A percentile compares a stretch with the other conserved stretches of the same genome.
These are phyloP conservation scores for Fusarium verticillioides DNA, from an alignment of 2,329 filamentous ascomycete species.

Conservation along the genomic window DNA sequence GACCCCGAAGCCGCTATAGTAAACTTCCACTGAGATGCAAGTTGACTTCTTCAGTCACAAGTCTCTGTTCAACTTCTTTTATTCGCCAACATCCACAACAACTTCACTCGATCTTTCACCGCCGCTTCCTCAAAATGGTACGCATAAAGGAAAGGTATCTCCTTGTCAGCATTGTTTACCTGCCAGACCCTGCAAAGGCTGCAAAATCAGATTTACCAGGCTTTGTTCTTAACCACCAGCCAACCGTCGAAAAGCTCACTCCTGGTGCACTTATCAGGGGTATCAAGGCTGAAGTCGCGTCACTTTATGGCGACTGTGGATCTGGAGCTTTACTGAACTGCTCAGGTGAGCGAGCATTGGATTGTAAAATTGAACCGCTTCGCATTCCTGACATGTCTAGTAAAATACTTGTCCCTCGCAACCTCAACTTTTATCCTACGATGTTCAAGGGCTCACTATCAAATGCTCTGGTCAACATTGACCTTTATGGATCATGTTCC, in stretches of 20 bases:
- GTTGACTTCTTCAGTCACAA: slow-evolving; percentile 20
- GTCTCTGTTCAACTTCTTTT: background rate
- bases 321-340: slow-evolving; percentile 78
- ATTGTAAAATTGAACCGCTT: background rate
- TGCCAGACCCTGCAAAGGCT: slow-evolving; percentile 60
- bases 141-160: slow-evolving; percentile 96
- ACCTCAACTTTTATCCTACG: slow-evolving; percentile 94
- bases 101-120: background rate
- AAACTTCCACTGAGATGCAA: slow-evolving; percentile 23
- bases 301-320: slow-evolving; percentile 90
- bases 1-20: slow-evolving; percentile 24
- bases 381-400: slow-evolving; percentile 54
- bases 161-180: slow-evolving; percentile 93
- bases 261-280: slow-evolving; percentile 72
- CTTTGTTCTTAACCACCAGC: slow-evolving; percentile 80
- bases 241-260: slow-evolving; percentile 78
- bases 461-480: slow-evolving; percentile 89
- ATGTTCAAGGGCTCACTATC: slow-evolving; percentile 83
- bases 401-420: slow-evolving; percentile 92
- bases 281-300: slow-evolving; percentile 75
- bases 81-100: background rate
- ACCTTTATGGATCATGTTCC: slow-evolving; percentile 81
- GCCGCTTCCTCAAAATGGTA: slow-evolving; percentile 71
- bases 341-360: slow-evolving; percentile 62
- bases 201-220: slow-evolving; percentile 59